Evolutionary conservation across 805 yeast species (phyloP).

Genomic region (Candida ipomoeae): DNA sequence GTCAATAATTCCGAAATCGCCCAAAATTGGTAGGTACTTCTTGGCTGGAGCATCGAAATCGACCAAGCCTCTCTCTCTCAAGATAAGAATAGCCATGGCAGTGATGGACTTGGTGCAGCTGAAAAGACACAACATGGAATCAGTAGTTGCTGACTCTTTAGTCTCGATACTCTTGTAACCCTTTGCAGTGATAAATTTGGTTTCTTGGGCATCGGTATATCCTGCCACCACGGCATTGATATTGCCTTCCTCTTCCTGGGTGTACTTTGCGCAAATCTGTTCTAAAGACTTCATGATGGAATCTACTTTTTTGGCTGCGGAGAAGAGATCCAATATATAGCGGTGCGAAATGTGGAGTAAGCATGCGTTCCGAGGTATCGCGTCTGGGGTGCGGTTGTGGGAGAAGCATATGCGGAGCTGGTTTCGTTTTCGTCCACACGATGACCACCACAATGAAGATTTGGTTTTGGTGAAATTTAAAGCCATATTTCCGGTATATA

Average conservation of each 20-base stretch:
- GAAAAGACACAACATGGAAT: conserved; percentile 12
- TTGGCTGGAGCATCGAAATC: conserved; percentile 33
- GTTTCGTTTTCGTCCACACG: no score
- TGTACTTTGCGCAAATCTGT: conserved; percentile 6
- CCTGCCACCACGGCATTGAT: conserved; percentile 17
- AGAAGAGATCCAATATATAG: background rate
- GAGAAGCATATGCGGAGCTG: background rate
- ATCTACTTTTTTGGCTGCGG: background rate
- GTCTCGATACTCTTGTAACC: conserved; percentile 14
- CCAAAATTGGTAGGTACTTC: conserved; percentile 31
- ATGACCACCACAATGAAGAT: background rate
- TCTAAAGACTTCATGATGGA: conserved; percentile 4
- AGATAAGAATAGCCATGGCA: conserved; percentile 30
- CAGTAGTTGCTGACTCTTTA: conserved; percentile 7
- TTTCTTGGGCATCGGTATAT: conserved; percentile 9
- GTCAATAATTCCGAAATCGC: conserved; percentile 13
- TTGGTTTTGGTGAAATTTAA: no score
- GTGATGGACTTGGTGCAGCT: conserved; percentile 23
- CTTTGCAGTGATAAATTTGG: conserved; percentile 9
- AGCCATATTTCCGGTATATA: background rate
- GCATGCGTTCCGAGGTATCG: background rate
- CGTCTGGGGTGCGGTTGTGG: background rate
- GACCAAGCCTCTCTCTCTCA: conserved; percentile 30
- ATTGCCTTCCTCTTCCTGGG: background rate
- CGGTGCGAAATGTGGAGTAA: conserved; percentile 1